Base-by-base conservation (phyloP, 179 eudicot species). In the Beta macrorhiza region DNA sequence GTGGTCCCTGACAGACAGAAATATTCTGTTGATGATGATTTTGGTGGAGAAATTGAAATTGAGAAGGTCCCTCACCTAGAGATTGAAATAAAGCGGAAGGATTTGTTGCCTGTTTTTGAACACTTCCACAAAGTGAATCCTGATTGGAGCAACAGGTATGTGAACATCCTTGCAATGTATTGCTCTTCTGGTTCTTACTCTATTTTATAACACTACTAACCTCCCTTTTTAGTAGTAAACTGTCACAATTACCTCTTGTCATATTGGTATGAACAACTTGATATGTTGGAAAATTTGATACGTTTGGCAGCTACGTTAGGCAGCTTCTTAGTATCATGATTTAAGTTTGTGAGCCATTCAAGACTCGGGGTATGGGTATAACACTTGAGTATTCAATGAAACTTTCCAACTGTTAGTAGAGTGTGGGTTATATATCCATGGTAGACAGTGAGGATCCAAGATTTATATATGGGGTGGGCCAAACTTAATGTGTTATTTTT, bases 101-200 rank as follows among this genome's bases (percentile, higher is more conserved):
- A 97, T 85, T 87, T 97, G 82, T 86, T 97, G 77, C 99, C 99
- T 78, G 94, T 97, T 83, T 87, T 91, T 85, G 96, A 97, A 77
- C 88, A 86, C 83, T 94, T 89, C 80, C 93, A 86, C 73, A 83
- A 86, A 67, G 82, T 89, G 80, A 90, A 90, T 77, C 87, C 97
- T 53, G 90, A 83, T 82, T 93, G 92, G 91, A 85, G 79, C 72
- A 89, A 82, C 85, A 86, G 98, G 99, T 97, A 85, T 72, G 29
- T 13, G 58, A 47, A 22, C 67, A 47, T 85, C 15, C 68, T 7
- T 75, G 73, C 15, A 72, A 16, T 53, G 62, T 5, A 4, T 80
- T 83, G 20, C 58, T 22, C 29, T 20, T n/a, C 49, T 45, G 14
- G 15, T 69, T 51, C 2, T 62, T 29, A 16, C 44, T 45, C 62